Base-by-base conservation (phyloP, 306 rosid genomes). In the Vigna unguiculata region DNA sequence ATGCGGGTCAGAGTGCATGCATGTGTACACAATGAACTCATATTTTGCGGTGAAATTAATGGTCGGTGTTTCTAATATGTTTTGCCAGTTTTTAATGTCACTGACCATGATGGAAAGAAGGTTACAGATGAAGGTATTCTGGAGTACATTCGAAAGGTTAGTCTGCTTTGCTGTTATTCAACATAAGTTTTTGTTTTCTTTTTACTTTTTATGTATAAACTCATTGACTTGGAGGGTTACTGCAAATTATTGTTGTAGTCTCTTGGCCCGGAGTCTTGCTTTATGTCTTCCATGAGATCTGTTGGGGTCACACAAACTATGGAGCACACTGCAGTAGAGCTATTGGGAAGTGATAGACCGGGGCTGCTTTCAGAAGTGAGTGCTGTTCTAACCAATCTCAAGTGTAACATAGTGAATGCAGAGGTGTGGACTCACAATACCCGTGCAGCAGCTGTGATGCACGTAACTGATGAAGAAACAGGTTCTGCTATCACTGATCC, bases 371-470 rank as follows among this genome's bases (percentile, higher is more conserved):
- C 98, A 1, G 98, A 93, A 85, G 84, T 93, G 78, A 85, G 94
- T 36, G 97, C 96, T n/a, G 96, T 93, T 46, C 87, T 93, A 22
- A 83, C 97, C 15, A 83, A 88, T 24, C 97, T 88, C 69, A 91
- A 88, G 48, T 91, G 97, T 87, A 93, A 86, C 67, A 90, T 93
- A 21, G 87, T 91, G 74, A 88, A 80, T 52, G 97, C 93, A 12
- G 94, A 91, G 84, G 91, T 93, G 16, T 93, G 98, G 97, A 93
- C 98, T 2, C 98, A 93, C 74, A 93, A 93, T 77, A 75, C 88
- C 20, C 83, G 97, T 22, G 97, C 91, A 5, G 98, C 97, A 0
- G 85, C 96, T 0, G 91, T 93, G 52, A 88, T 93, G 96, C 96
- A 84, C 15, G 93, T 93, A 20, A 90, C 80, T 0, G 96, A 88